Base-by-base conservation (phyloP, 2,329 filamentous ascomycete species). In the Helotiales sp. region DNA sequence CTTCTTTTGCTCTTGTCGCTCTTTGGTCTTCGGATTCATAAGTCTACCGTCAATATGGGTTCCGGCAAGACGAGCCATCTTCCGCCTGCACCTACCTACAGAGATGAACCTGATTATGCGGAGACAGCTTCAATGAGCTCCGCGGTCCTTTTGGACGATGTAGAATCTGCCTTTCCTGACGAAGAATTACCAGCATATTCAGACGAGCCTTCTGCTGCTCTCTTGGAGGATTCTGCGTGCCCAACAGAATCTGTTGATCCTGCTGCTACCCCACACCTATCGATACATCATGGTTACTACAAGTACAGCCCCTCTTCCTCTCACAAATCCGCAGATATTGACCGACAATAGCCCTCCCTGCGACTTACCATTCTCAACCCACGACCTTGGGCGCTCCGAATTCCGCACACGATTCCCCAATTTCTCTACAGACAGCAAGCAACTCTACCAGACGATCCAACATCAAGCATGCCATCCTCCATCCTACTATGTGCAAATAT, bases 381-480 rank as follows among this genome's bases (percentile, higher is more conserved):
- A 68, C 46, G 64, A 67, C 31, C 52, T 60, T 12, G 59, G 55
- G 25, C 49, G 51, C n/a, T 52, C 54, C 29, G 66, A 67, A 50
- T 60, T 66, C 22, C 62, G 63, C 29, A 71, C 70, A 2, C 61
- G 60, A 13, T 69, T 67, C 47, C 63, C 68, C 17, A 58, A 61
- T 34, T 72, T 66, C 52, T 68, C 66, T 2, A 68, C 52, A 1
- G 52, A 65, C 13, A 34, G 62, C 3, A 27, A 63, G 30, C 50
- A 47, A 24, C 67, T 72, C 22, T 62, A 60, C 34, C 19, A 55
- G 0, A 62, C 69, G 65, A 69, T 72, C 44, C 48, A 46, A 8
- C 52, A 63, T 38, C 69, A 72, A 61, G 63, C 65, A 8, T 25
- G 40, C 13, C 70, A 65, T 46, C 64, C 68, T 9, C 68, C 69